A percentile compares a stretch with the other conserved stretches of the same genome.
Evolutionary conservation across 1,139 yeast genomes (phyloP).

Genomic region (Candida pseudoviswanathii): DNA sequence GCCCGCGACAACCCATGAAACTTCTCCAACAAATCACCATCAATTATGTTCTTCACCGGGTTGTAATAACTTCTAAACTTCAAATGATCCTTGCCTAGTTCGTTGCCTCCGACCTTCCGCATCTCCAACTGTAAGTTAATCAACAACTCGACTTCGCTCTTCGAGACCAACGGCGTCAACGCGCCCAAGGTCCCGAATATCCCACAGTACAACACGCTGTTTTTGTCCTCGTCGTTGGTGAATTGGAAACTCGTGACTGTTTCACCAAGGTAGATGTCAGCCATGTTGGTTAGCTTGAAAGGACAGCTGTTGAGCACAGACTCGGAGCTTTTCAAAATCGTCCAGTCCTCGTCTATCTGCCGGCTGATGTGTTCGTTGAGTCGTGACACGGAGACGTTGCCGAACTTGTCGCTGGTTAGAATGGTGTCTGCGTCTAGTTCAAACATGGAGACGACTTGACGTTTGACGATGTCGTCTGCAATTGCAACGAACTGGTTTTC

Average conservation of each 20-base stretch:
- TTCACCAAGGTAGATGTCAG: constrained; percentile 73
- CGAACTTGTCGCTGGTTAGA: constrained; percentile 88
- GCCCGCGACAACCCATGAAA: constrained; percentile 42
- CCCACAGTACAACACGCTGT: constrained; percentile 70
- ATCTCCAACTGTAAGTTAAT: constrained; percentile 54
- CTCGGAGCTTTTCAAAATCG: constrained; percentile 42
- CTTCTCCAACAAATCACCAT: constrained; percentile 82
- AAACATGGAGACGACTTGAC: constrained; percentile 64
- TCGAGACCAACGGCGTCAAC: constrained; percentile 65
- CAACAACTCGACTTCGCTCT: constrained; percentile 65
- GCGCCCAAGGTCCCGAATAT: constrained; percentile 81
- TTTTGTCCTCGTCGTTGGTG: constrained; percentile 65
- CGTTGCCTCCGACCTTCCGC: constrained; percentile 25
- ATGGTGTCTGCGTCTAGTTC: constrained; percentile 75
- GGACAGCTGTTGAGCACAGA: constrained; percentile 52
- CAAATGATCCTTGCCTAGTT: constrained; percentile 65
- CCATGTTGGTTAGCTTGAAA: constrained; percentile 51
- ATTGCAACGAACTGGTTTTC: constrained; percentile 61
- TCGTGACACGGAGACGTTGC: constrained; percentile 72
- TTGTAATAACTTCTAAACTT: constrained; percentile 76
- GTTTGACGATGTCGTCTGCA: constrained; percentile 67
- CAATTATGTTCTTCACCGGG: constrained; percentile 75
- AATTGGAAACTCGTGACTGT: constrained; percentile 63
- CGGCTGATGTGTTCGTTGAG: constrained; percentile 49
- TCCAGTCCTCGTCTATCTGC: constrained; percentile 14